Evolutionary conservation across 1,139 yeast species (phyloP), one percentile per base, ranked within the genome.

Genomic region (Suhomyces wounanorum): DNA sequence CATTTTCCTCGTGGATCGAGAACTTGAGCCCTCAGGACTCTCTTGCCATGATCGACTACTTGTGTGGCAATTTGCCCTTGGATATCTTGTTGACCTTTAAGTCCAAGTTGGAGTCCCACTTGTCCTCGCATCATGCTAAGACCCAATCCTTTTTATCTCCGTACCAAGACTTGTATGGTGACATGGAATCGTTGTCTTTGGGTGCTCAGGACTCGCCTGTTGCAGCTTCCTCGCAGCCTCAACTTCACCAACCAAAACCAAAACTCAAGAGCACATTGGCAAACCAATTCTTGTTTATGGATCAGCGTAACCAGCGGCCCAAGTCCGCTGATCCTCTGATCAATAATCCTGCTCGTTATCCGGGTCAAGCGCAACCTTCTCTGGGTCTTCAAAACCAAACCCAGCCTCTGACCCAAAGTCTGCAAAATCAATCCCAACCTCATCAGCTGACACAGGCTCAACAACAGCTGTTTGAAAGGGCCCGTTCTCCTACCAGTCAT

Each of bases 1-100:
- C 78, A 50, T 78, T 83, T 57, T 77, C 82, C 56, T 73, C 72
- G 57, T 86, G 91, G 91, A 72, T 85, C 59, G 79, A 78, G 55
- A 75, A 73, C 57, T 73, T 86, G 63, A 77, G 71, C 50, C 75
- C 81, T 10, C 80, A 78, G 49, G 89, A 86, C 59, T 84, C 77
- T 58, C 72, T 79, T 52, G 72, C 83, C 30, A 80, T 84, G 64
- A 74, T 84, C 62, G 89, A 85, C 57, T 77, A 83, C 58, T 81
- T 69, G 63, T 85, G 69, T 70, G 78, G 53, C 66, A 77, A 58
- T 62, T 82, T 67, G 64, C 81, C 72, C 63, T 73, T 63, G 73
- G 85, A 62, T 74, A 79, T 58, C 55, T 79, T 67, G 66, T 72
- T 62, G 66, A 77, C 73, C 61, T 82, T 61, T 70, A 77, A 71